A percentile compares a stretch with the other conserved stretches of the same genome.
Conservation (phyloP, 768 basidiomycete species). For the Agrocybe praecox region DNA sequence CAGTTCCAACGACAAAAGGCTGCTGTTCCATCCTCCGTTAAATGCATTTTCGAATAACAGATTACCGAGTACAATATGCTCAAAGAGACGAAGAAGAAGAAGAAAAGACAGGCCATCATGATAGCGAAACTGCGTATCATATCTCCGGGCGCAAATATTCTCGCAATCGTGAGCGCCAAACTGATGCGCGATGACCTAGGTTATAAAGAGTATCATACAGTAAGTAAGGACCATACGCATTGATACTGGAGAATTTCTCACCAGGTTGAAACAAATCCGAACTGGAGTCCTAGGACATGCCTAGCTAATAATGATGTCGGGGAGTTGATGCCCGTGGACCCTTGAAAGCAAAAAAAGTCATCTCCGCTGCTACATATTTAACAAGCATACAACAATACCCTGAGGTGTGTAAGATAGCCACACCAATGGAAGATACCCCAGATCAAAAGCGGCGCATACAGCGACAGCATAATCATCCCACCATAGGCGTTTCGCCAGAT, state of each 20-base stretch:
- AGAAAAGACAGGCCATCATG: not conserved
- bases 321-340: not conserved
- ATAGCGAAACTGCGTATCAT: not conserved
- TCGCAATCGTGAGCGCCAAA: not conserved
- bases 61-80: not conserved
- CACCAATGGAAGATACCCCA: not conserved
- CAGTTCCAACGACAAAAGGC: not conserved
- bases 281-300: not conserved
- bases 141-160: not conserved
- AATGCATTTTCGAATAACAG: not conserved
- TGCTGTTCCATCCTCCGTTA: not conserved
- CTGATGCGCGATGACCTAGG: not conserved
- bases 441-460: not conserved
- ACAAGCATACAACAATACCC: not conserved
- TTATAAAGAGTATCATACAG: not conserved
- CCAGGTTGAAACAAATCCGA: not conserved
- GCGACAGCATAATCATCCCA: not conserved
- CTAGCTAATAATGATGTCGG: not conserved
- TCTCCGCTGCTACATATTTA: not conserved
- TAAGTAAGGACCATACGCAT: not conserved
- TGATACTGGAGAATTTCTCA: not conserved
- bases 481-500: not conserved
- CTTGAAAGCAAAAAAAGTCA: not conserved
- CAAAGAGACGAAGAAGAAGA: not conserved
- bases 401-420: not conserved